A percentile compares a stretch with the other conserved stretches of the same genome.
phyloP scores from a whole-genome alignment of 1,139 yeast species.

The Candida labiduridarum region DNA sequence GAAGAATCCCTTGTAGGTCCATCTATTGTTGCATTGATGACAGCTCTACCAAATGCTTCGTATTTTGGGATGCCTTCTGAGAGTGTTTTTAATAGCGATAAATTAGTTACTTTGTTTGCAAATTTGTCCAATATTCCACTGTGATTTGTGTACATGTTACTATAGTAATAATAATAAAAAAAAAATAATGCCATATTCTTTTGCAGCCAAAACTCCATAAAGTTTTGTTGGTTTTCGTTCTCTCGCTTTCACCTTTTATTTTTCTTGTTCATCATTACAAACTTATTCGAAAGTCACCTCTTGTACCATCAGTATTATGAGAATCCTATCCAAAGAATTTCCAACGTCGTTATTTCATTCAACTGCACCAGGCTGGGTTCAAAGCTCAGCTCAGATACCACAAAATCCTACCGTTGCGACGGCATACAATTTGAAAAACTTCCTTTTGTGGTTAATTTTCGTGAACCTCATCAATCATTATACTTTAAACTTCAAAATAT shows the following conservation, averaged over 20 bases:
- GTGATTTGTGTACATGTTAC: background rate
- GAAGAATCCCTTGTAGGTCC: conserved; percentile 48
- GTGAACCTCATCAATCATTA: conserved; percentile 12
- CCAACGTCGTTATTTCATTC: conserved; percentile 11
- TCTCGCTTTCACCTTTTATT: background rate
- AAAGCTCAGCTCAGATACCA: conserved; percentile 4
- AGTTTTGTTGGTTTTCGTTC: background rate
- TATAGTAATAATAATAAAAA: background rate
- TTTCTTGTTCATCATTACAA: background rate
- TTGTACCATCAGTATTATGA: conserved; percentile 2
- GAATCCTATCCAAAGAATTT: conserved; percentile 10
- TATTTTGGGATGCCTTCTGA: conserved; percentile 47
- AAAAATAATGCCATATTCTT: background rate
- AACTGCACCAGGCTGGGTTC: conserved; percentile 10
- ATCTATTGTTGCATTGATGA: conserved; percentile 53
- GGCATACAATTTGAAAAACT: conserved; percentile 9
- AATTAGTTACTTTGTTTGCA: conserved; percentile 44
- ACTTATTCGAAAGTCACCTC: background rate
- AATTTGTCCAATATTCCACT: conserved; percentile 35
- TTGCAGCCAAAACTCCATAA: background rate
- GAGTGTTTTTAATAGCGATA: conserved; percentile 41
- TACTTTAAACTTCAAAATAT: conserved; percentile 8
- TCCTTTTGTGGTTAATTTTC: conserved; percentile 13
- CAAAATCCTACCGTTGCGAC: conserved; percentile 1
- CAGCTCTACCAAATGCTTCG: conserved; percentile 54